Evolutionary conservation across 169 alveolate genomes (phyloP).

Genomic region (Plasmodium relictum): DNA sequence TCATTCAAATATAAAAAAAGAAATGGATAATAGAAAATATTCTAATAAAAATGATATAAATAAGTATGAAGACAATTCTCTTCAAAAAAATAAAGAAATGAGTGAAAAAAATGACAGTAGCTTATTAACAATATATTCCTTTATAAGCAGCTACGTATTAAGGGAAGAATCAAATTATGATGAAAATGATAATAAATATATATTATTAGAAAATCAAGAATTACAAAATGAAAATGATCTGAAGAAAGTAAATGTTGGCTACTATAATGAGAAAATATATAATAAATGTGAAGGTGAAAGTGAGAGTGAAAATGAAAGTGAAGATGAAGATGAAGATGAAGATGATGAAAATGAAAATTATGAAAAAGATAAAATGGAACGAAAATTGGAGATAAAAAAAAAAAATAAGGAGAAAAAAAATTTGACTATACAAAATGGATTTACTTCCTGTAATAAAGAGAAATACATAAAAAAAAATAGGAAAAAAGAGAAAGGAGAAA

Average conservation of each 20-base stretch:
- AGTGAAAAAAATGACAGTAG: constrained; percentile 40
- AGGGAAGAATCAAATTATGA: constrained; percentile 67
- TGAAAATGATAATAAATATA: constrained; percentile 60
- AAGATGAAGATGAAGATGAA: neutral
- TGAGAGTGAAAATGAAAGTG: neutral
- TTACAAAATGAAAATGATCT: constrained; percentile 24
- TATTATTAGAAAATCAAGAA: constrained; percentile 58
- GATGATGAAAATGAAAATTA: neutral
- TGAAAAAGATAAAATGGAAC: neutral
- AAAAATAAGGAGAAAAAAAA: neutral
- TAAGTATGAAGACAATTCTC: constrained; percentile 2
- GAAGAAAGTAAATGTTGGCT: constrained; percentile 45
- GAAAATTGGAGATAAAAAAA: constrained; percentile 3
- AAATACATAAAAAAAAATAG: constrained; percentile 12
- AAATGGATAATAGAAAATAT: constrained; percentile 35
- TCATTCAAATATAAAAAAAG: no score
- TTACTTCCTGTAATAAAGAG: neutral
- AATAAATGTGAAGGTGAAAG: neutral
- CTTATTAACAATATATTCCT: constrained; percentile 58
- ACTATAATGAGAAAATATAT: constrained; percentile 43
- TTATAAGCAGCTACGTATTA: constrained; percentile 60
- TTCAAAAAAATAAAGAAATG: constrained; percentile 25
- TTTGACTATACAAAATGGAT: neutral
- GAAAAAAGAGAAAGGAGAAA: neutral
- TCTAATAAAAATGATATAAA: constrained; percentile 13